Percentiles rank a stretch among this genome's conserved stretches.
Evolutionary conservation across 176 grass and related monocot species (phyloP).

Genomic region (Oryza coarctata): DNA sequence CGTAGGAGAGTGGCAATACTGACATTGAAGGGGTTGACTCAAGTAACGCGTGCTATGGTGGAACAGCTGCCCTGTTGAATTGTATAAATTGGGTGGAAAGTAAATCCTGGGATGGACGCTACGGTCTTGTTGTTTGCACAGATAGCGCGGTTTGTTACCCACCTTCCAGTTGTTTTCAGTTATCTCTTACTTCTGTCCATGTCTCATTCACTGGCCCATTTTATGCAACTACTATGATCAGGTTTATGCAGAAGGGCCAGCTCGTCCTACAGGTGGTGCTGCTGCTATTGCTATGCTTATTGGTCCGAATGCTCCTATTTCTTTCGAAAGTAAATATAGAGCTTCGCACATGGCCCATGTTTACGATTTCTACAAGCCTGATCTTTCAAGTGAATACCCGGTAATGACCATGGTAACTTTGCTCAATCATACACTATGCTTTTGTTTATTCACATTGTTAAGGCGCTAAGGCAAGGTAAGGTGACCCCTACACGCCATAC

Average conservation of each 20-base stretch:
- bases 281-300: conserved; percentile 96
- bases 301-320: conserved; percentile 91
- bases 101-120: conserved; percentile 89
- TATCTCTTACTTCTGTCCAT: conserved; percentile 8
- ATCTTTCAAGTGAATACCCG: conserved; percentile 98
- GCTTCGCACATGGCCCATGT: conserved; percentile 91
- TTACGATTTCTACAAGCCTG: conserved; percentile 98
- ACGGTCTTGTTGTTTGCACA: conserved; percentile 93
- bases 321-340: conserved; percentile 92
- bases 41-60: conserved; percentile 92
- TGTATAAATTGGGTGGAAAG: conserved; percentile 99
- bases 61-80: conserved; percentile 90
- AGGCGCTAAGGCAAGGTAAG: too few species aligned
- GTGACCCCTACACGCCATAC: too few species aligned
- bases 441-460: background rate
- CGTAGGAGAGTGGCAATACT: conserved; percentile 84
- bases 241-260: conserved; percentile 95
- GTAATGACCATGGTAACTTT: conserved; percentile 37
- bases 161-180: background rate
- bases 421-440: conserved; percentile 1
- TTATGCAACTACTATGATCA: conserved; percentile 39
- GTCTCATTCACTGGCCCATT: background rate
- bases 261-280: conserved; percentile 87
- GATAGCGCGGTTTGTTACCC: conserved; percentile 76
- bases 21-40: conserved; percentile 98